phyloP scores from a whole-genome alignment of 805 yeast species.

The Candida wancherniae region DNA sequence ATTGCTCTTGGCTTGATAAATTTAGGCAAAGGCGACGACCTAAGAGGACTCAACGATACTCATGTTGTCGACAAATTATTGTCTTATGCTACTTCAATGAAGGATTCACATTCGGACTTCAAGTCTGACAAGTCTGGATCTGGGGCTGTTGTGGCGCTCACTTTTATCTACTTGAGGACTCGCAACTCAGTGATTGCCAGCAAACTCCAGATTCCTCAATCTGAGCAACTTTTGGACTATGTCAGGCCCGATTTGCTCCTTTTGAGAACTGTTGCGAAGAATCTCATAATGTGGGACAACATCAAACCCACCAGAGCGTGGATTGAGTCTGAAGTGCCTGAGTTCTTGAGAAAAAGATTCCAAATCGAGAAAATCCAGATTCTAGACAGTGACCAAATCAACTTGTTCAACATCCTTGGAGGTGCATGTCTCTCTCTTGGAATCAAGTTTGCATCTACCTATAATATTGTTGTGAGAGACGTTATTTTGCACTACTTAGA shows the following conservation, averaged over 20 bases:
- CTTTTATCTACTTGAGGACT: slow-evolving; percentile 69
- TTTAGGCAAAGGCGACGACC: slow-evolving; percentile 65
- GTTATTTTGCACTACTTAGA: slow-evolving; percentile 55
- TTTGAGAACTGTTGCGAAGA: slow-evolving; percentile 56
- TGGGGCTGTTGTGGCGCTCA: slow-evolving; percentile 75
- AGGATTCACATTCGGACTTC: slow-evolving; percentile 57
- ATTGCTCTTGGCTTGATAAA: slow-evolving; percentile 81
- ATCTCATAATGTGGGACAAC: slow-evolving; percentile 67
- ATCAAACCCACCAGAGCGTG: slow-evolving; percentile 49
- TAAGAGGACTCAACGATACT: slow-evolving; percentile 56
- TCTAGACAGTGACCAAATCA: slow-evolving; percentile 57
- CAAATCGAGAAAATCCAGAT: slow-evolving; percentile 15
- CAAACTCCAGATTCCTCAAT: slow-evolving; percentile 56
- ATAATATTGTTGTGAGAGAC: slow-evolving; percentile 48
- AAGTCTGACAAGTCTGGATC: slow-evolving; percentile 59
- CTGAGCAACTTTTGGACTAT: slow-evolving; percentile 58
- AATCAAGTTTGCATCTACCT: slow-evolving; percentile 69
- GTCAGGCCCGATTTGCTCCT: slow-evolving; percentile 74
- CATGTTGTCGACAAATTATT: slow-evolving; percentile 58
- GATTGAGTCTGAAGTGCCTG: slow-evolving; percentile 57
- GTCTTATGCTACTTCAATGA: slow-evolving; percentile 52
- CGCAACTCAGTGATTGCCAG: slow-evolving; percentile 55
- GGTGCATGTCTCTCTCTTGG: slow-evolving; percentile 77
- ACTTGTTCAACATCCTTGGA: slow-evolving; percentile 59
- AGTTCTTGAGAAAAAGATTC: slow-evolving; percentile 30